These are phyloP conservation scores for Colletotrichum cordylinicola DNA, from an alignment of 2,329 filamentous ascomycete genomes.

Conservation along the genomic window DNA sequence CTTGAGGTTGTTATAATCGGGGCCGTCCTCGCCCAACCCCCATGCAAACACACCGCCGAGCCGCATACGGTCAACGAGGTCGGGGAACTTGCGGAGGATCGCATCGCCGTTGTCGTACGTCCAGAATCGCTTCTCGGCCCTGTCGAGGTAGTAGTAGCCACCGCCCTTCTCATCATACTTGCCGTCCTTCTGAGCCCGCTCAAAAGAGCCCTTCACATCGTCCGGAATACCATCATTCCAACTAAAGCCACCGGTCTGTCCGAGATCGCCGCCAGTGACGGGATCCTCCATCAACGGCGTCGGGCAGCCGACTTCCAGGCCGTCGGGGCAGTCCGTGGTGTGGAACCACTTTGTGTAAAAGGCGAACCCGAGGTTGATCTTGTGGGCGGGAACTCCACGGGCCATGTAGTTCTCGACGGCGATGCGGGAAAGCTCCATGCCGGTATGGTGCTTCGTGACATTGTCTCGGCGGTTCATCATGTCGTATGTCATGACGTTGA, in stretches of 20 bases:
- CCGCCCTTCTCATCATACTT: slow-evolving; percentile 62
- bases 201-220: slow-evolving; percentile 63
- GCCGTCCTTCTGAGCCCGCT: slow-evolving; percentile 57
- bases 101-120: slow-evolving; percentile 71
- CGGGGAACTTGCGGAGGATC: slow-evolving; percentile 66
- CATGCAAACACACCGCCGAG: slow-evolving; percentile 79
- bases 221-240: slow-evolving; percentile 61
- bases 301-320: slow-evolving; percentile 56
- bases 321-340: slow-evolving; percentile 47
- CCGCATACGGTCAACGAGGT: slow-evolving; percentile 59
- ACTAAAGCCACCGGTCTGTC: slow-evolving; percentile 64
- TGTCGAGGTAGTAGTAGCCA: slow-evolving; percentile 74
- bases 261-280: slow-evolving; percentile 59
- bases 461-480: slow-evolving; percentile 73
- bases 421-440: slow-evolving; percentile 59
- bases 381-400: slow-evolving; percentile 54
- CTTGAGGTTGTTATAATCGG: slow-evolving; percentile 44
- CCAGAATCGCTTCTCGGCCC: slow-evolving; percentile 68
- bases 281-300: slow-evolving; percentile 64
- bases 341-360: slow-evolving; percentile 72
- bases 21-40: slow-evolving; percentile 73
- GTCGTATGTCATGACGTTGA: slow-evolving; percentile 76
- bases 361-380: slow-evolving; percentile 69
- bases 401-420: slow-evolving; percentile 65
- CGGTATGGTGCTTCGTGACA: slow-evolving; percentile 68